Evolutionary conservation across 148 eudicot genomes (phyloP).

Genomic region (Rheum nobile): DNA sequence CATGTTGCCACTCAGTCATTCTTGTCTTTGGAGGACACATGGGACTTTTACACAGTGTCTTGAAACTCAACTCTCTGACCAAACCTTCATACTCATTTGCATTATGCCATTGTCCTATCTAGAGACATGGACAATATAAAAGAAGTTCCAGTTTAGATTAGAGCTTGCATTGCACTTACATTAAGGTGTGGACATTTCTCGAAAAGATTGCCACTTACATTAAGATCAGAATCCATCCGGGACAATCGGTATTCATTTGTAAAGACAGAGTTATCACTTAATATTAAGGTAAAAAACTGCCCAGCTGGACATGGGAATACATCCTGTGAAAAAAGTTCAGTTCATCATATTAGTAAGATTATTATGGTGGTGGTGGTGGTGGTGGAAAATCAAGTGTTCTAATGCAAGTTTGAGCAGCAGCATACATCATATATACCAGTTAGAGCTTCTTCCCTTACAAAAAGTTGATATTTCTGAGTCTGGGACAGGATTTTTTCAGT

Average conservation of each 20-base stretch:
- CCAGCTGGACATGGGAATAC: constrained; percentile 66
- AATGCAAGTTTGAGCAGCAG: background rate
- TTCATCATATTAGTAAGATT: background rate
- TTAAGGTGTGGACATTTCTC: background rate
- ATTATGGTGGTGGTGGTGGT: background rate
- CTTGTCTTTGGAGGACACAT: constrained; percentile 94
- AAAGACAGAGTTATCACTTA: constrained; percentile 63
- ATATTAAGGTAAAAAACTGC: constrained; percentile 58
- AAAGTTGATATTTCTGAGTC: constrained; percentile 51
- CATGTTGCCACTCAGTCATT: constrained; percentile 89
- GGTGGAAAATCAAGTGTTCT: background rate
- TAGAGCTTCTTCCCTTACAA: constrained; percentile 75
- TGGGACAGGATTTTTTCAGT: constrained; percentile 45
- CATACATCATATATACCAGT: constrained; percentile 44
- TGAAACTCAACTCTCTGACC: constrained; percentile 76
- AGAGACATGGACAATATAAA: background rate
- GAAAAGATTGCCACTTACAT: constrained; percentile 24
- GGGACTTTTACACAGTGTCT: constrained; percentile 62
- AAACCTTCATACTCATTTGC: constrained; percentile 82
- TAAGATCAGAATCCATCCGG: constrained; percentile 73
- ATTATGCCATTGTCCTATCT: constrained; percentile 88
- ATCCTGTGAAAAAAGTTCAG: constrained; percentile 34
- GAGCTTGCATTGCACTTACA: background rate
- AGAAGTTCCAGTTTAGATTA: background rate
- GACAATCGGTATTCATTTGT: constrained; percentile 56